phyloP scores from a whole-genome alignment of 1,139 yeast species.

The Candida neerlandica region DNA sequence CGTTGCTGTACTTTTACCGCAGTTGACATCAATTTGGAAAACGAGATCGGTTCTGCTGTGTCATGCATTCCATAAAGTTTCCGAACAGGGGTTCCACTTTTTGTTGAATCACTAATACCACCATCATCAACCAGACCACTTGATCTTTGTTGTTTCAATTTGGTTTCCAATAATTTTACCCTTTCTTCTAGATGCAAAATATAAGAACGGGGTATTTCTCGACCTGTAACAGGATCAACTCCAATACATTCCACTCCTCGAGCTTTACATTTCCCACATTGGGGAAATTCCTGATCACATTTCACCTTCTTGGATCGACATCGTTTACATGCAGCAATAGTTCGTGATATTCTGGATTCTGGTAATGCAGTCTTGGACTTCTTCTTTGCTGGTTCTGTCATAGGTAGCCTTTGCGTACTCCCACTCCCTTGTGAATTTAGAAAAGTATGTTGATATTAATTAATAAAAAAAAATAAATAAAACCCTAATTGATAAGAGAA shows the following conservation, averaged over 20 bases:
- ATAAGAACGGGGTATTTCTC: constrained; percentile 83
- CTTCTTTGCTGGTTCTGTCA: constrained; percentile 8
- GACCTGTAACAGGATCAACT: constrained; percentile 83
- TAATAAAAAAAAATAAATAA: too few species aligned
- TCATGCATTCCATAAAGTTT: not conserved
- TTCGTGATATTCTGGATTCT: constrained; percentile 41
- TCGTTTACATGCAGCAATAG: constrained; percentile 81
- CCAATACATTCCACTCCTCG: constrained; percentile 78
- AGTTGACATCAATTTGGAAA: constrained; percentile 74
- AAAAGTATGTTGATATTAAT: too few species aligned
- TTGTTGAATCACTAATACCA: not conserved
- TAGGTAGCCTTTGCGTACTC: not conserved
- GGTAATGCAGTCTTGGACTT: constrained; percentile 7
- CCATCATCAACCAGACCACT: not conserved
- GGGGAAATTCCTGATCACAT: constrained; percentile 84
- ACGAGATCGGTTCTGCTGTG: constrained; percentile 42
- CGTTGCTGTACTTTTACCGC: constrained; percentile 64
- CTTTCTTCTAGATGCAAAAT: constrained; percentile 72
- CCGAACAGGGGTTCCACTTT: not conserved
- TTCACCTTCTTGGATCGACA: constrained; percentile 78
- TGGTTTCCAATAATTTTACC: constrained; percentile 55
- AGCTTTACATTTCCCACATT: constrained; percentile 69
- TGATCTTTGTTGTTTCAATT: constrained; percentile 44
- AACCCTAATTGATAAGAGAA: not conserved
- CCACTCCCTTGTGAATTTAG: not conserved